Conservation (phyloP, 768 basidiomycete genomes). For the Suillus lakei region DNA sequence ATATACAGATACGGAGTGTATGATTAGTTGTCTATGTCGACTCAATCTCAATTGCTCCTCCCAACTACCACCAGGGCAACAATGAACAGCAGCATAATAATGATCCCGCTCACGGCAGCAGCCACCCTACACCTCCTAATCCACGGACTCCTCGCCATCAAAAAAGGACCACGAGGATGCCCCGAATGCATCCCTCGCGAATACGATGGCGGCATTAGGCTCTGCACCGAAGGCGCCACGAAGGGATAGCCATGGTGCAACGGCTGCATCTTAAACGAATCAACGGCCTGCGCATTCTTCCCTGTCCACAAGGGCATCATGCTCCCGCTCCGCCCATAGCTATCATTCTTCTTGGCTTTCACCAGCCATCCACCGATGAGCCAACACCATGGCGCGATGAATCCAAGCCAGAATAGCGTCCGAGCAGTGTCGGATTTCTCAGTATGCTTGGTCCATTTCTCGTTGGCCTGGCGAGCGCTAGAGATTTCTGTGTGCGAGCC, state of each 20-base stretch:
- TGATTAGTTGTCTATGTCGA: neutral
- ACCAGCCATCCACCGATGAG: conserved; percentile 78
- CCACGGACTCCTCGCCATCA: conserved; percentile 38
- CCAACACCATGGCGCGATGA: conserved; percentile 76
- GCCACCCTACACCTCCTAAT: conserved; percentile 59
- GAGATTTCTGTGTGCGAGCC: conserved; percentile 39
- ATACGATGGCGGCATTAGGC: conserved; percentile 34
- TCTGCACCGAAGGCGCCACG: conserved; percentile 51
- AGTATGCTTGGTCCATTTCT: conserved; percentile 16
- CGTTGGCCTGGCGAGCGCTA: conserved; percentile 24
- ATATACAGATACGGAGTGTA: neutral
- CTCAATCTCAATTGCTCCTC: neutral
- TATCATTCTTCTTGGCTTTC: conserved; percentile 37
- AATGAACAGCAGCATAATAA: conserved; percentile 54
- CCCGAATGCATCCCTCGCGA: conserved; percentile 22
- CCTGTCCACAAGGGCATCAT: conserved; percentile 36
- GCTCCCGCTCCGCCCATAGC: conserved; percentile 47
- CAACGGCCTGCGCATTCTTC: conserved; percentile 46
- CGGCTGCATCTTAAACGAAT: conserved; percentile 48
- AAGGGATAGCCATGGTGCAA: conserved; percentile 59
- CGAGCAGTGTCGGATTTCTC: conserved; percentile 42
- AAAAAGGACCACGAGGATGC: conserved; percentile 23
- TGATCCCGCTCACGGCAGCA: conserved; percentile 60
- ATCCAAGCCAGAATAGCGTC: conserved; percentile 78
- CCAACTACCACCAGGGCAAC: conserved; percentile 49